phyloP scores from a whole-genome alignment of 371 early-diverging fungal genomes.

The Lichtheimia ramosa region DNA sequence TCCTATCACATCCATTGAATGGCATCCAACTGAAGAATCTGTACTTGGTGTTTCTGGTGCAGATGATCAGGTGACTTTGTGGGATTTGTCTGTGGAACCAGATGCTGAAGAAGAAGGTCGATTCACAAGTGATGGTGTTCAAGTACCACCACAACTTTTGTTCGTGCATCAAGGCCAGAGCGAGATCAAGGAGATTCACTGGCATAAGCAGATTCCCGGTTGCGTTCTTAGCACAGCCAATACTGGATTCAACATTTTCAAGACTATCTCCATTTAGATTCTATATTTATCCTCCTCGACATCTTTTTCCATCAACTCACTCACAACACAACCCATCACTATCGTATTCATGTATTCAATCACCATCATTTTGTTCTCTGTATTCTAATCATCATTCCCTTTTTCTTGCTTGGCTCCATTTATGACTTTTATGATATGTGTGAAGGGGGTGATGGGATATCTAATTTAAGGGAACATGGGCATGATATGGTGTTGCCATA shows the following conservation, averaged over 20 bases:
- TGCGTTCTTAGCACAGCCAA: constrained; percentile 85
- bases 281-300: background rate
- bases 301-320: background rate
- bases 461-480: background rate
- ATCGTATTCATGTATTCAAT: too few species aligned
- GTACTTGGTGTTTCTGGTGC: constrained; percentile 91
- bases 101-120: constrained; percentile 86
- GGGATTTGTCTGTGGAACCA: constrained; percentile 96
- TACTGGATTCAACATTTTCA: constrained; percentile 94
- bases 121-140: constrained; percentile 62
- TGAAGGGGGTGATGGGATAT: too few species aligned
- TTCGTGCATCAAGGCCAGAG: constrained; percentile 95
- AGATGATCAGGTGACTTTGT: constrained; percentile 95
- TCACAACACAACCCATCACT: too few species aligned
- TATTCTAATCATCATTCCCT: too few species aligned
- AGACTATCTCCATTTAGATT: constrained; percentile 83
- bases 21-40: constrained; percentile 93
- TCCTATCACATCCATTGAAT: constrained; percentile 95
- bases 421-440: too few species aligned
- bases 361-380: too few species aligned
- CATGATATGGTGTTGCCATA: constrained; percentile 9
- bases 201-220: constrained; percentile 93
- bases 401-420: too few species aligned
- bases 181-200: constrained; percentile 95
- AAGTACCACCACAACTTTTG: constrained; percentile 93